phyloP scores from a whole-genome alignment of 148 eudicot genomes.

The Fagopyrum homotropicum region DNA sequence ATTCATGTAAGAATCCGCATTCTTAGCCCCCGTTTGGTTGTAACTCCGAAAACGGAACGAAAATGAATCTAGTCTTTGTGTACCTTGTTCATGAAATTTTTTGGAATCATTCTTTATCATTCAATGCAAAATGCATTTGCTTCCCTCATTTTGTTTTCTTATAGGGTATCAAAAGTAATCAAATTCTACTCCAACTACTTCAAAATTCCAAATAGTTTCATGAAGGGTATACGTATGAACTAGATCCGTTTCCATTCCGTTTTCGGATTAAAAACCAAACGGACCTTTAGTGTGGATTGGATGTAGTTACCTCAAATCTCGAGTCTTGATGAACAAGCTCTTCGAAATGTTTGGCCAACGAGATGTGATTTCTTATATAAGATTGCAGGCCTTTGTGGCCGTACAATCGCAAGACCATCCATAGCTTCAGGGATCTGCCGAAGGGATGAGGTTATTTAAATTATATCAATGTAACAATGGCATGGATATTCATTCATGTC shows the following conservation, averaged over 20 bases:
- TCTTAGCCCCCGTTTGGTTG: neutral
- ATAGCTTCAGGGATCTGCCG: conserved; percentile 75
- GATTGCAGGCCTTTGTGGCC: conserved; percentile 75
- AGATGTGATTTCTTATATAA: conserved; percentile 80
- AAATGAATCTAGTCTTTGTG: no score
- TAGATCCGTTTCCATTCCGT: no score
- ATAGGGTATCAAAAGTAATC: no score
- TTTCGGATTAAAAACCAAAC: no score
- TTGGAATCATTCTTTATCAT: no score
- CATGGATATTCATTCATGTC: neutral
- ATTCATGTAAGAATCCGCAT: neutral
- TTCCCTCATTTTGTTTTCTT: no score
- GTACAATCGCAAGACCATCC: conserved; percentile 90
- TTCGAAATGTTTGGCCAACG: conserved; percentile 70
- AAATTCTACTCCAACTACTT: no score
- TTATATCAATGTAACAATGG: neutral
- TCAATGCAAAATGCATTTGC: no score
- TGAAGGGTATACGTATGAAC: no score
- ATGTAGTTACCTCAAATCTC: conserved; percentile 66
- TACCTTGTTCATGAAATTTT: no score
- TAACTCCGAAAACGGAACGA: no score
- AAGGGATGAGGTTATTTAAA: conserved; percentile 5
- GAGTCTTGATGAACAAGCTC: conserved; percentile 60
- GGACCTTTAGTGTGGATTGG: neutral
- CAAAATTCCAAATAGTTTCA: no score